Percentiles rank a stretch among this genome's conserved stretches.
These are phyloP conservation scores for Przewalskia tangutica DNA, from an alignment of 257 asterid species.

Conservation along the genomic window DNA sequence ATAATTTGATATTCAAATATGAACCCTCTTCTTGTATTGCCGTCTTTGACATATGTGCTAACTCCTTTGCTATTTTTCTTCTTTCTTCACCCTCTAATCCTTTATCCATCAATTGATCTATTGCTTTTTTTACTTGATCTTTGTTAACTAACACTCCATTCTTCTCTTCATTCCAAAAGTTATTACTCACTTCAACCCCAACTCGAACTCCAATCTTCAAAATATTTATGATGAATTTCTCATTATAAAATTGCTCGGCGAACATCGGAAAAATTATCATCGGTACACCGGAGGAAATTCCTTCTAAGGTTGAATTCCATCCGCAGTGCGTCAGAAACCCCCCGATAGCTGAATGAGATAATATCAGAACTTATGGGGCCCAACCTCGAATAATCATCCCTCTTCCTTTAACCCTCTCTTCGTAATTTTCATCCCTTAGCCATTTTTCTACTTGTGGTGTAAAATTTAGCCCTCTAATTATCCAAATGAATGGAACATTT, in stretches of 20 bases:
- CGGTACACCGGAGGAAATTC: conserved; percentile 13
- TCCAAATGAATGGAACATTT: conserved; percentile 20
- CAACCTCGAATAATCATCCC: conserved; percentile 29
- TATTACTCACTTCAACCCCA: conserved; percentile 7
- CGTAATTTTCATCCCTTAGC: background rate
- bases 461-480: conserved; percentile 3
- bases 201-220: conserved; percentile 14
- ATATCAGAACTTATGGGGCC: conserved; percentile 36
- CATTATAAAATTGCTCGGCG: conserved; percentile 22
- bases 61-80: conserved; percentile 16
- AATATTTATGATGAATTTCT: conserved; percentile 15
- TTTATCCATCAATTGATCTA: conserved; percentile 23
- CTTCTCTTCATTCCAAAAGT: conserved; percentile 10
- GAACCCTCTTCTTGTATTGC: conserved; percentile 24
- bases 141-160: conserved; percentile 3
- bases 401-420: conserved; percentile 9
- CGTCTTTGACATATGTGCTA: conserved; percentile 16
- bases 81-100: conserved; percentile 14
- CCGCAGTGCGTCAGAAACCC: conserved; percentile 37
- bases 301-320: conserved; percentile 34
- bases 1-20: background rate
- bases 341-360: conserved; percentile 18
- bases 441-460: conserved; percentile 17
- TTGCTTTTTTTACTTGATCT: conserved; percentile 4
- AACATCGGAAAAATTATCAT: conserved; percentile 24